phyloP scores from a whole-genome alignment of 2,329 filamentous ascomycete genomes.

The Colletotrichum melonis region DNA sequence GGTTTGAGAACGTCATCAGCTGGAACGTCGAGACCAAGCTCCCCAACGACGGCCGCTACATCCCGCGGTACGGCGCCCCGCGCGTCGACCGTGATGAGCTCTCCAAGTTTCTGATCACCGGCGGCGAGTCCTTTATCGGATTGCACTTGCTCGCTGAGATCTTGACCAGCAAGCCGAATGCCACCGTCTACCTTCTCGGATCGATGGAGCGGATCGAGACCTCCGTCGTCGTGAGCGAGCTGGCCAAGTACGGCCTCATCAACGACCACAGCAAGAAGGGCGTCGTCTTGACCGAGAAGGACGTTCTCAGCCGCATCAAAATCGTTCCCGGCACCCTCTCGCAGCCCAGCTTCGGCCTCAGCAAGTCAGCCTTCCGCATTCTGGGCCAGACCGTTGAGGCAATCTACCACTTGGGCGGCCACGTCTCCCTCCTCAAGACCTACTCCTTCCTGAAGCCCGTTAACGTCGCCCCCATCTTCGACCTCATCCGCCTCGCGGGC shows the following conservation, averaged over 20 bases:
- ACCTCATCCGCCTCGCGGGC: slow-evolving; percentile 41
- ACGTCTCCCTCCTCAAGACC: not conserved
- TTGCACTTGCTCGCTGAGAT: not conserved
- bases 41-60: slow-evolving; percentile 40
- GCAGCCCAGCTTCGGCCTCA: slow-evolving; percentile 40
- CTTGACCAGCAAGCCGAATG: not conserved
- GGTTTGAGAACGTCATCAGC: slow-evolving; percentile 38
- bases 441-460: not conserved
- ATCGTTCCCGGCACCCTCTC: slow-evolving; percentile 38
- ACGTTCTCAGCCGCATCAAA: slow-evolving; percentile 24
- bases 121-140: not conserved
- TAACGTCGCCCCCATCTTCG: not conserved
- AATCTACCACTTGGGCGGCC: not conserved
- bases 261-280: slow-evolving; percentile 28
- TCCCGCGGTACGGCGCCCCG: slow-evolving; percentile 37
- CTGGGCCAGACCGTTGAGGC: slow-evolving; percentile 39
- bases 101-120: slow-evolving; percentile 25
- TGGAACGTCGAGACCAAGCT: slow-evolving; percentile 41
- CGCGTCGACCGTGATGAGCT: slow-evolving; percentile 36
- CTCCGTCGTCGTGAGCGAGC: slow-evolving; percentile 27
- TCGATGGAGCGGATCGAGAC: slow-evolving; percentile 35
- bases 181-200: slow-evolving; percentile 25
- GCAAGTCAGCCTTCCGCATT: slow-evolving; percentile 37
- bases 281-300: slow-evolving; percentile 6
- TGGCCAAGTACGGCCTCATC: slow-evolving; percentile 39